Base-by-base conservation (phyloP, 441 rosid species). In the Jatropha multifida region DNA sequence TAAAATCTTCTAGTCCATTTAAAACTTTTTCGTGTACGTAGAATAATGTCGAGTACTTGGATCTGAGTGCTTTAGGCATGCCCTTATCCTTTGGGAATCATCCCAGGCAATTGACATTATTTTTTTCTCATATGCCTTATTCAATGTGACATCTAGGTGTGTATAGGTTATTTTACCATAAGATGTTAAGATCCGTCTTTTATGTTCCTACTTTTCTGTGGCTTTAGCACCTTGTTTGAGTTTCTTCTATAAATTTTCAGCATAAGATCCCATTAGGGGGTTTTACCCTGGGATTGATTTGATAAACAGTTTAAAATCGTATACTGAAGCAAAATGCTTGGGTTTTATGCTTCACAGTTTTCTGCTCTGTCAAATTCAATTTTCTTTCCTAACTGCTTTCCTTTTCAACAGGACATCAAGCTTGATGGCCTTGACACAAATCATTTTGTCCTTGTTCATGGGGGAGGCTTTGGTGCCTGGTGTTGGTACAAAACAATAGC, bases 381-480 rank as follows among this genome's bases (percentile, higher is more conserved):
- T 61, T 41, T 9, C 48, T 69, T 72, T 58, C 13, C 76, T 81
- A 17, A 51, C 65, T n/a, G 10, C 64, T n/a, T 37, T 17, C 68
- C 2, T 23, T 78, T 73, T 70, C 71, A 52, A 41, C 88, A 94
- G 98, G 94, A 90, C 63, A 37, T 88, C 42, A 85, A 92, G 84
- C 85, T 87, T 48, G 90, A 87, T 67, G 92, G 87, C 74, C 90
- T 93, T 60, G 99, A 95, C 77, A 89, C 97, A 74, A 81, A 81
- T 77, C 92, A 93, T 81, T 87, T 95, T 69, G 85, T 92, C 37
- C 97, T 93, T 76, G 92, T 93, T 59, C 99, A 95, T 81, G 98
- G 99, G 73, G 98, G 99, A 62, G 98, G 97, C 63, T 95, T 90
- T 79, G 98, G 99, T 4, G 99, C 99, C 58, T 95, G 99, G 99